Evolutionary conservation across 768 basidiomycete genomes (phyloP).

Genomic region (Mycena sanguinolenta): DNA sequence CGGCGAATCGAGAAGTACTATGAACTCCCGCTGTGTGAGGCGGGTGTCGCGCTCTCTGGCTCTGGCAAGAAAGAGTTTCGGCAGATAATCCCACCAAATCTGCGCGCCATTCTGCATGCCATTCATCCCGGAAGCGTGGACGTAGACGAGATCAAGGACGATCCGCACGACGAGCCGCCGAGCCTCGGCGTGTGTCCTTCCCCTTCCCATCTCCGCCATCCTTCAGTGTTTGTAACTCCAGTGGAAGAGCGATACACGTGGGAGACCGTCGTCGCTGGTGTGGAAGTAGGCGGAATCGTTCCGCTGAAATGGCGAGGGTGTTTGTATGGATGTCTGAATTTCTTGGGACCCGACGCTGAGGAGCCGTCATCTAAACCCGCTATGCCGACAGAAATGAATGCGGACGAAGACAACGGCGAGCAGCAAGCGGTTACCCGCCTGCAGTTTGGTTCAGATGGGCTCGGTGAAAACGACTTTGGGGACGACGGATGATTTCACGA

Average conservation of each 20-base stretch:
- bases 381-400: not conserved
- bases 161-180: conserved; percentile 7
- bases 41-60: conserved; percentile 8
- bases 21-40: conserved; percentile 50
- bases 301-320: conserved; percentile 82
- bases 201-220: conserved; percentile 49
- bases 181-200: conserved; percentile 61
- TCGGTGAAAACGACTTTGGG: conserved; percentile 32
- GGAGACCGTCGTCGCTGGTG: conserved; percentile 68
- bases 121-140: conserved; percentile 57
- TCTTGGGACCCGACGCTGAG: conserved; percentile 54
- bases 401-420: no score
- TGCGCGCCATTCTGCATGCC: conserved; percentile 50
- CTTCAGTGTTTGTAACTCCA: conserved; percentile 64
- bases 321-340: conserved; percentile 70
- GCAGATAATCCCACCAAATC: conserved; percentile 43
- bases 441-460: conserved; percentile 17
- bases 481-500: conserved; percentile 9
- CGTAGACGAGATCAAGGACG: conserved; percentile 41
- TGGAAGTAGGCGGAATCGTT: conserved; percentile 64
- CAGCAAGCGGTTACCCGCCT: conserved; percentile 24
- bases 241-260: conserved; percentile 77
- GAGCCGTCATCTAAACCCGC: not conserved
- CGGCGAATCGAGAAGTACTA: conserved; percentile 46
- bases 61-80: conserved; percentile 35